phyloP scores from a whole-genome alignment of 306 rosid genomes.

The Vachellia collinsii region DNA sequence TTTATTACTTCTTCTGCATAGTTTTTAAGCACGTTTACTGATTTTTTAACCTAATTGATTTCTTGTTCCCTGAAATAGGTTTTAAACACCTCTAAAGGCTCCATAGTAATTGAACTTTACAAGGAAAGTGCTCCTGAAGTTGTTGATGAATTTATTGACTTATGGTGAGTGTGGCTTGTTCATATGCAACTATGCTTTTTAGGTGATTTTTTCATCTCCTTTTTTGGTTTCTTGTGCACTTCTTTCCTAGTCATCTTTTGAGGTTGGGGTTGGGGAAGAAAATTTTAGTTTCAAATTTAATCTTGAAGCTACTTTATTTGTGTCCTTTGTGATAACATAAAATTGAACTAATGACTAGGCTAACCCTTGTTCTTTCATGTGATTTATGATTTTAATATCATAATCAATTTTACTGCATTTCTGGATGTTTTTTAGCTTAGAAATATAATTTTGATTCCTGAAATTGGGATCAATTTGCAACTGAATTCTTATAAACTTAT shows the following conservation, averaged over 20 bases:
- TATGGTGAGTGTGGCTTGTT: constrained; percentile 69
- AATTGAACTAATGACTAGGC: background rate
- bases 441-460: background rate
- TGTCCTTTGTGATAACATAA: background rate
- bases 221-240: constrained; percentile 28
- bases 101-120: constrained; percentile 65
- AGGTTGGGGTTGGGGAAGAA: constrained; percentile 23
- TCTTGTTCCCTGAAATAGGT: constrained; percentile 46
- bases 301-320: background rate
- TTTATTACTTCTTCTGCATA: constrained; percentile 19
- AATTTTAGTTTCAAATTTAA: background rate
- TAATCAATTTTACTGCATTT: background rate
- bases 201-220: constrained; percentile 15
- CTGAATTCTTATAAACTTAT: background rate
- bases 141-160: constrained; percentile 95
- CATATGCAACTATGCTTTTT: background rate
- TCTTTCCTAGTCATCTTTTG: constrained; percentile 12
- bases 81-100: constrained; percentile 87
- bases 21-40: constrained; percentile 14
- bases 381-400: background rate
- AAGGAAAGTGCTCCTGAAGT: constrained; percentile 96
- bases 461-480: background rate
- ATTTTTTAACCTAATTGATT: constrained; percentile 12
- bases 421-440: background rate
- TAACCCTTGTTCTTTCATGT: background rate